Evolutionary conservation across 1,284 basidiomycete species (phyloP).

Genomic region (Ceratobasidium papillatum): DNA sequence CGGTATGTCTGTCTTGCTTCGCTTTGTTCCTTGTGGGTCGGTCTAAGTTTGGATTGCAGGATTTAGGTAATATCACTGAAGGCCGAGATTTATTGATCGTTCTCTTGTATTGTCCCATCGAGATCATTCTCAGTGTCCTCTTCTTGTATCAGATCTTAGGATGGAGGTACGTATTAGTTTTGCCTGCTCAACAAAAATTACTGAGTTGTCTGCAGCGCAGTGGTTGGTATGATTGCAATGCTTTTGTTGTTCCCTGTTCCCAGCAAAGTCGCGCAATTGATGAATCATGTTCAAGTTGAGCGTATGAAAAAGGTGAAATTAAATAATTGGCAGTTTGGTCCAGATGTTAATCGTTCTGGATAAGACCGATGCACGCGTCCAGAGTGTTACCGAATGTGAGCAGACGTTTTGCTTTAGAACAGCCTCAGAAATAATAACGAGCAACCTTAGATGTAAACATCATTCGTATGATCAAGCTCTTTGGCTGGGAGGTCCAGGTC

Average conservation of each 20-base stretch:
- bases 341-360: no score
- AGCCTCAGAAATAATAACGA: neutral
- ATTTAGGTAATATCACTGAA: slow-evolving; percentile 59
- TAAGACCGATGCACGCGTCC: slow-evolving; percentile 63
- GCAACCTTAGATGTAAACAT: slow-evolving; percentile 57
- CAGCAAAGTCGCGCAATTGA: slow-evolving; percentile 48
- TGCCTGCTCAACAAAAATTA: neutral
- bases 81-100: slow-evolving; percentile 55
- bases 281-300: slow-evolving; percentile 47
- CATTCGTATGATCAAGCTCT: slow-evolving; percentile 73
- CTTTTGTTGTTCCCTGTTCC: slow-evolving; percentile 55
- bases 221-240: slow-evolving; percentile 65
- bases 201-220: slow-evolving; percentile 51
- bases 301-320: slow-evolving; percentile 50
- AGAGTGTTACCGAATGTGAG: slow-evolving; percentile 60
- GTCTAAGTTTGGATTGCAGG: slow-evolving; percentile 57
- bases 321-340: no score
- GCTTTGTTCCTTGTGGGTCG: slow-evolving; percentile 50
- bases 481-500: slow-evolving; percentile 71
- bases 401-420: slow-evolving; percentile 25
- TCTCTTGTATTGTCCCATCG: slow-evolving; percentile 54
- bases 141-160: slow-evolving; percentile 60
- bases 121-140: slow-evolving; percentile 56
- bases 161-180: slow-evolving; percentile 44
- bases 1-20: neutral